Conservation (phyloP, 2,329 filamentous ascomycete genomes). For the Aspergillus pseudoterreus region DNA sequence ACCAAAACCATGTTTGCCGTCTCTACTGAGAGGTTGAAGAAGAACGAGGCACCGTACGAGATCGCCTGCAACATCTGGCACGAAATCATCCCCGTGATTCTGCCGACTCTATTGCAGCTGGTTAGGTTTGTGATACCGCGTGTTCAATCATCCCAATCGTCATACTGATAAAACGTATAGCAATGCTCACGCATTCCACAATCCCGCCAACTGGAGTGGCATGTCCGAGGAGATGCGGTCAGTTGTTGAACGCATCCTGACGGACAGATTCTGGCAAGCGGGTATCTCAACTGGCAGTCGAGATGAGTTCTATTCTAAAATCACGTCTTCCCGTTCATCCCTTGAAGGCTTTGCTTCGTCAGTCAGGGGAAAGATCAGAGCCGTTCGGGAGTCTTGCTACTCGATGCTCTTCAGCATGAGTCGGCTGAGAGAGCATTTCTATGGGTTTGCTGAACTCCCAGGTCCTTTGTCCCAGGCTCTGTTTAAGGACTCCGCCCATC, state of each 20-base stretch:
- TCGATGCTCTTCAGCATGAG: slow-evolving; percentile 94
- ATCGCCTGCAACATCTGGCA: slow-evolving; percentile 81
- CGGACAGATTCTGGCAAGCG: slow-evolving; percentile 96
- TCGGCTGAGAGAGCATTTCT: slow-evolving; percentile 80
- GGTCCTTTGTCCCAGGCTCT: slow-evolving; percentile 78
- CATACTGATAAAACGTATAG: slow-evolving; percentile 39
- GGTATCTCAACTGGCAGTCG: slow-evolving; percentile 94
- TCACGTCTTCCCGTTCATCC: slow-evolving; percentile 81
- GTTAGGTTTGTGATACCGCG: slow-evolving; percentile 53
- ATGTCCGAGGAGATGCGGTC: slow-evolving; percentile 71
- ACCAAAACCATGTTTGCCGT: slow-evolving; percentile 92
- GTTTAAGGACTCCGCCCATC: slow-evolving; percentile 73
- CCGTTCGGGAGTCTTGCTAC: slow-evolving; percentile 89
- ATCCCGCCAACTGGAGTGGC: slow-evolving; percentile 76
- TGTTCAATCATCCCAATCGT: not conserved
- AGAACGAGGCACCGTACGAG: slow-evolving; percentile 67
- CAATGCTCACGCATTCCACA: slow-evolving; percentile 88
- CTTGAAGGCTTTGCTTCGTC: slow-evolving; percentile 93
- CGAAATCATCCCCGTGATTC: slow-evolving; percentile 72
- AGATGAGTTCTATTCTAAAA: slow-evolving; percentile 92
- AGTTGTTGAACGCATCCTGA: slow-evolving; percentile 78
- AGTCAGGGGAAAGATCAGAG: slow-evolving; percentile 81
- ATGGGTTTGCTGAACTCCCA: slow-evolving; percentile 81
- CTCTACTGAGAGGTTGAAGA: slow-evolving; percentile 83
- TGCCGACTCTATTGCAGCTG: slow-evolving; percentile 83